Percentiles rank a stretch among this genome's conserved stretches.
These are phyloP conservation scores for Cercophora samala DNA, from an alignment of 495 filamentous ascomycete species.

Conservation along the genomic window DNA sequence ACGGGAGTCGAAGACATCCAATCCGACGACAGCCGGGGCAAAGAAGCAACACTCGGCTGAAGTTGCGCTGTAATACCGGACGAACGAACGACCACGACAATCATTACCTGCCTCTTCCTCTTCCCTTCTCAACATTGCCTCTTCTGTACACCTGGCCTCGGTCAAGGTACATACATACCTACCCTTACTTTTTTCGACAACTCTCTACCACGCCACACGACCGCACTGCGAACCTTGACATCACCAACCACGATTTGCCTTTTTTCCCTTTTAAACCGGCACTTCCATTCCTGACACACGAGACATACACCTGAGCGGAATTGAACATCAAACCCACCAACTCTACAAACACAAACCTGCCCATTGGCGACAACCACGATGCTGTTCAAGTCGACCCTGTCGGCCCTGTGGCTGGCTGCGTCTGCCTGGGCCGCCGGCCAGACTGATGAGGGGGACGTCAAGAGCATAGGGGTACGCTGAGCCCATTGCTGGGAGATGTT, in stretches of 20 bases:
- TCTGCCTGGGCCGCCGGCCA: constrained; percentile 43
- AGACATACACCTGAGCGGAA: background rate
- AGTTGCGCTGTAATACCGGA: constrained; percentile 12
- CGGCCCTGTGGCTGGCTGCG: constrained; percentile 55
- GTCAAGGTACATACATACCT: no score
- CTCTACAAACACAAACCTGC: constrained; percentile 2
- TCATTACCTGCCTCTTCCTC: constrained; percentile 17
- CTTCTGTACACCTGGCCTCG: constrained; percentile 11
- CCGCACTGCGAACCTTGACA: background rate
- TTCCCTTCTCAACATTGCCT: constrained; percentile 12
- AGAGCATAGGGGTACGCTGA: constrained; percentile 52
- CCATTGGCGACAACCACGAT: constrained; percentile 29
- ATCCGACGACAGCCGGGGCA: constrained; percentile 5
- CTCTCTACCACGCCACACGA: background rate
- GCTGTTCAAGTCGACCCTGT: constrained; percentile 48
- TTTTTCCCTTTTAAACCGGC: background rate
- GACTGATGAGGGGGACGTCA: constrained; percentile 46
- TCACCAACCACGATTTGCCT: background rate
- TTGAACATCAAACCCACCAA: constrained; percentile 5
- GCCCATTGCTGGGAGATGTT: background rate
- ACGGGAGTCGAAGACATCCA: constrained; percentile 8
- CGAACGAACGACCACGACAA: constrained; percentile 13
- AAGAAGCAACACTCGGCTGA: constrained; percentile 13
- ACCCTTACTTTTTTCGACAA: background rate
- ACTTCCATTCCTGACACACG: background rate